A percentile compares a stretch with the other conserved stretches of the same genome.
Conservation (phyloP, 345 rosid genomes). For the Gossypium stocksii region DNA sequence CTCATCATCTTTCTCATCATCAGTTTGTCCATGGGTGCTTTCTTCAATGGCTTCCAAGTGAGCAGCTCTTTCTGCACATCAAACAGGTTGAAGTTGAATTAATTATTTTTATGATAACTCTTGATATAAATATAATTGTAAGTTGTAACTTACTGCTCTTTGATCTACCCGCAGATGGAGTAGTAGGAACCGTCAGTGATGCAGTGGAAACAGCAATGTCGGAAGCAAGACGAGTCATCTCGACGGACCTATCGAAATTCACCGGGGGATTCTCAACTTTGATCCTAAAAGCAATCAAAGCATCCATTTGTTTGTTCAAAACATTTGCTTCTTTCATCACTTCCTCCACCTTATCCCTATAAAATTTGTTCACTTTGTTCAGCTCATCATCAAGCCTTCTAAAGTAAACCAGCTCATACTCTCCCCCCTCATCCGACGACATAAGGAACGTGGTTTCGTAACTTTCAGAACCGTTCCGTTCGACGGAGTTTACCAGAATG, state of each 20-base stretch:
- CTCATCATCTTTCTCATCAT: slow-evolving; percentile 20
- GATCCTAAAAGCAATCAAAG: slow-evolving; percentile 60
- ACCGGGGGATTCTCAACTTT: slow-evolving; percentile 58
- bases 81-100: not conserved
- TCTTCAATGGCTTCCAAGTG: slow-evolving; percentile 52
- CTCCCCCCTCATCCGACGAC: slow-evolving; percentile 56
- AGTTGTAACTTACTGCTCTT: not conserved
- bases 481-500: slow-evolving; percentile 35
- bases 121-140: too few relatives aligned
- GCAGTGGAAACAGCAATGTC: slow-evolving; percentile 48
- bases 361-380: slow-evolving; percentile 54
- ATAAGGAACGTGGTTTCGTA: slow-evolving; percentile 53
- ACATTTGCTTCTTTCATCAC: slow-evolving; percentile 49
- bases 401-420: slow-evolving; percentile 53
- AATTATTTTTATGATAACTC: too few relatives aligned
- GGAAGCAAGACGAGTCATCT: slow-evolving; percentile 60
- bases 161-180: slow-evolving; percentile 29
- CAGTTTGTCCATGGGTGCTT: slow-evolving; percentile 36
- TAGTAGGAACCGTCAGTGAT: slow-evolving; percentile 35
- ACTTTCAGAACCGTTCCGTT: slow-evolving; percentile 21
- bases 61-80: slow-evolving; percentile 37
- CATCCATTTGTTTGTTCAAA: slow-evolving; percentile 62
- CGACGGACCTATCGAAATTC: slow-evolving; percentile 32
- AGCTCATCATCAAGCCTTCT: slow-evolving; percentile 61
- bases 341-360: slow-evolving; percentile 43